Conservation (phyloP, 768 basidiomycete genomes). For the Termitomyces eurrhizus region DNA sequence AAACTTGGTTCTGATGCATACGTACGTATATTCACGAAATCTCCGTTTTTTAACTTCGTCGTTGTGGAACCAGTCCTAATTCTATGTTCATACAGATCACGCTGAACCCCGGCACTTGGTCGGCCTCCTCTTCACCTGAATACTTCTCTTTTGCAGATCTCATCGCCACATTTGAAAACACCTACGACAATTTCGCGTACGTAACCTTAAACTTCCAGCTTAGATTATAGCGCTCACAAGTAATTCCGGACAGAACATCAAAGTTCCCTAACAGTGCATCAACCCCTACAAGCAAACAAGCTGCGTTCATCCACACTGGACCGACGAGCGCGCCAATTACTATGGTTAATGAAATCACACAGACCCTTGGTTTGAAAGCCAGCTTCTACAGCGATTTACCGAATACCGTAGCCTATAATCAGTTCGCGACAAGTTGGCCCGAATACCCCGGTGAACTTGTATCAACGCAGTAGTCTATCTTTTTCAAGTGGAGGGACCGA, state of each 20-base stretch:
- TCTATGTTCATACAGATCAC: neutral
- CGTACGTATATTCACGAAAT: constrained; percentile 11
- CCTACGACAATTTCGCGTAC: constrained; percentile 26
- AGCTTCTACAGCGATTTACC: constrained; percentile 28
- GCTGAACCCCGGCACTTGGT: neutral
- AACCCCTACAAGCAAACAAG: constrained; percentile 23
- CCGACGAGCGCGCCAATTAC: constrained; percentile 21
- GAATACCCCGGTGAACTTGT: constrained; percentile 6
- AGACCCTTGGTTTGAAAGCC: constrained; percentile 21
- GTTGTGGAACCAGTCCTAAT: neutral
- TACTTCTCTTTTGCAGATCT: constrained; percentile 14
- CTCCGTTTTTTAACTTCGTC: neutral
- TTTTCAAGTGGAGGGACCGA: neutral
- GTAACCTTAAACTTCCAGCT: neutral
- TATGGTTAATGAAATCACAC: constrained; percentile 13
- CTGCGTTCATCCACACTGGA: constrained; percentile 27
- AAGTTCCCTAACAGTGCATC: constrained; percentile 17
- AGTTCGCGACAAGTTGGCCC: constrained; percentile 11
- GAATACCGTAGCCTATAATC: constrained; percentile 7
- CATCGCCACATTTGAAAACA: constrained; percentile 26
- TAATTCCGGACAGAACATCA: constrained; percentile 16
- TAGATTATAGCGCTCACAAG: neutral
- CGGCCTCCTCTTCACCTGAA: neutral
- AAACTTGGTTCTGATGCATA: constrained; percentile 13
- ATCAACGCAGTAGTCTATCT: constrained; percentile 2